phyloP scores from a whole-genome alignment of 345 rosid genomes.

The Cardamine chenopodiifolia region DNA sequence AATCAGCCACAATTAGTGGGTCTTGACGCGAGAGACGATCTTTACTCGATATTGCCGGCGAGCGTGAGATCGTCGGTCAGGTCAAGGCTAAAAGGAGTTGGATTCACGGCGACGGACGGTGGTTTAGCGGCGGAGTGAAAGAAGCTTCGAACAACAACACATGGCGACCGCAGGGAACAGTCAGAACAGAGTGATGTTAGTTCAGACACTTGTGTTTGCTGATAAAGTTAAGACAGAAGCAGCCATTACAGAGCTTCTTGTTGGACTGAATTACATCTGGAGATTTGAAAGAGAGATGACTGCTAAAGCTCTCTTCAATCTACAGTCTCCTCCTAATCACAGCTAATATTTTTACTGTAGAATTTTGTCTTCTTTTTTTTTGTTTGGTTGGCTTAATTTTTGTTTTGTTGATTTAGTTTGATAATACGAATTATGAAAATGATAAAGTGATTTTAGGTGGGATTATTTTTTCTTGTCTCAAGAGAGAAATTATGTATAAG shows the following conservation, averaged over 20 bases:
- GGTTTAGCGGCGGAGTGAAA: slow-evolving; percentile 76
- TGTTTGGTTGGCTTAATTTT: slow-evolving; percentile 21
- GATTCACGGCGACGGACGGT: slow-evolving; percentile 72
- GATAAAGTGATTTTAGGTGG: slow-evolving; percentile 19
- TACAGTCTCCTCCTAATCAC: slow-evolving; percentile 48
- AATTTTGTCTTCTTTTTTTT: slow-evolving; percentile 13
- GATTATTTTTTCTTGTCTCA: not conserved
- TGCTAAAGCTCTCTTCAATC: slow-evolving; percentile 76
- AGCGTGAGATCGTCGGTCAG: slow-evolving; percentile 68
- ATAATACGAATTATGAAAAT: slow-evolving; percentile 29
- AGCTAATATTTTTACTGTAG: slow-evolving; percentile 46
- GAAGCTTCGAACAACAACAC: slow-evolving; percentile 91
- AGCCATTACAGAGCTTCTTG: slow-evolving; percentile 87
- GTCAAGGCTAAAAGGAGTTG: slow-evolving; percentile 72
- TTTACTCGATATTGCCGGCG: slow-evolving; percentile 81
- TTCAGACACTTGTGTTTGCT: slow-evolving; percentile 81
- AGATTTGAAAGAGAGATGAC: slow-evolving; percentile 97
- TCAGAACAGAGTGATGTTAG: slow-evolving; percentile 55
- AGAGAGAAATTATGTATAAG: not conserved
- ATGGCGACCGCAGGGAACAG: slow-evolving; percentile 46
- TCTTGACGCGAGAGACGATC: slow-evolving; percentile 83
- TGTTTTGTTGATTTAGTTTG: slow-evolving; percentile 25
- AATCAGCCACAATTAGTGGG: slow-evolving; percentile 92
- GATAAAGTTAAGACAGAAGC: slow-evolving; percentile 89
- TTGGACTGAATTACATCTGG: slow-evolving; percentile 96